These are phyloP conservation scores for Liquidambar formosana DNA, from an alignment of 164 flowering plant genomes.

Conservation along the genomic window DNA sequence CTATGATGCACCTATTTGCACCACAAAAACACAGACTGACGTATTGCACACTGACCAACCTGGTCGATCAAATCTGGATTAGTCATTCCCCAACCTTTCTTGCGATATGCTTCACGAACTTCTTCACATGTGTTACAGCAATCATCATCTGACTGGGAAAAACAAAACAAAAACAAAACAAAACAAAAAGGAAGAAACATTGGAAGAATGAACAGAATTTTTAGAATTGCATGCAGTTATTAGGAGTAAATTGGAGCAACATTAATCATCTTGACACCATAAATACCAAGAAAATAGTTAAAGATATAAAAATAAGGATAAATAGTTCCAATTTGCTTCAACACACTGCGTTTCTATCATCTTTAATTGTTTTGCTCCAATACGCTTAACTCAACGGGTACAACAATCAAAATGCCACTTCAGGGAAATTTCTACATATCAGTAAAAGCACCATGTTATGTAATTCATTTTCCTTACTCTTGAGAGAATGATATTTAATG, in stretches of 20 bases:
- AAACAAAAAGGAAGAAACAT: neutral
- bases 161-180: neutral
- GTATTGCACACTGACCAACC: slow-evolving; percentile 32
- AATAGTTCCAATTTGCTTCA: neutral
- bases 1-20: no score
- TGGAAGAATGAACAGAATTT: neutral
- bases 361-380: neutral
- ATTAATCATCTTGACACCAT: neutral
- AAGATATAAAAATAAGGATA: neutral
- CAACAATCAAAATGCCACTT: neutral
- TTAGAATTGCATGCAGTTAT: neutral
- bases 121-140: slow-evolving; percentile 85
- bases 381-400: neutral
- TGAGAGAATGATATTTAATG: neutral
- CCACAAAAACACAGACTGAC: no score
- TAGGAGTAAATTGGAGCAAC: neutral
- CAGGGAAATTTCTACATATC: neutral
- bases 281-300: neutral
- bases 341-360: neutral
- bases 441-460: neutral
- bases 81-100: slow-evolving; percentile 74
- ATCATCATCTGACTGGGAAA: slow-evolving; percentile 62
- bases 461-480: neutral
- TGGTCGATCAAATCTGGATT: slow-evolving; percentile 78
- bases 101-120: slow-evolving; percentile 73